These are phyloP conservation scores for Trichosporon faecale DNA, from an alignment of 1,284 basidiomycete species.

Conservation along the genomic window DNA sequence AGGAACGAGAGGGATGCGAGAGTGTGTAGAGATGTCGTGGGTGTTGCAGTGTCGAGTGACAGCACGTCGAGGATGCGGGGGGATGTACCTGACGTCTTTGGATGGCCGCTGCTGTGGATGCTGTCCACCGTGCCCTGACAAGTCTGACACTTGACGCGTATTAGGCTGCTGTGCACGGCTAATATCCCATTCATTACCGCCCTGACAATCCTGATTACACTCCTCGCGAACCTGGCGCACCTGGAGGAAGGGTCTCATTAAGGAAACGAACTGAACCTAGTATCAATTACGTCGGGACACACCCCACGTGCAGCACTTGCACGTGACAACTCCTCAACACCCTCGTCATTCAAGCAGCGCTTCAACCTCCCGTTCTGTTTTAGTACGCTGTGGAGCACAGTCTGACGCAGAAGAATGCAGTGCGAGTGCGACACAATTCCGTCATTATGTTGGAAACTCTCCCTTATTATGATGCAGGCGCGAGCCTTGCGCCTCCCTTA, in stretches of 20 bases:
- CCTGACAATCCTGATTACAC: neutral
- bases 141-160: neutral
- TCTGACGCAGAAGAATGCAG: neutral
- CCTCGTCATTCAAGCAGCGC: neutral
- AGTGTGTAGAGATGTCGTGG: neutral
- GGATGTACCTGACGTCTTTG: too few species aligned
- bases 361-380: neutral
- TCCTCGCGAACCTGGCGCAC: too few species aligned
- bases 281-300: too few species aligned
- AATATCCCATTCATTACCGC: neutral
- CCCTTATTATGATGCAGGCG: neutral
- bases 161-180: neutral
- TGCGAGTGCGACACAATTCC: neutral
- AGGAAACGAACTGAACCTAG: too few species aligned
- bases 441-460: neutral
- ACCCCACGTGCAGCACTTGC: too few species aligned
- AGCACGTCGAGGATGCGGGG: neutral
- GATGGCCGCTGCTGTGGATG: too few species aligned
- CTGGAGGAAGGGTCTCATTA: neutral
- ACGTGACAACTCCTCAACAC: neutral
- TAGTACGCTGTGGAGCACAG: neutral
- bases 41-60: neutral
- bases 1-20: neutral
- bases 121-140: too few species aligned
- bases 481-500: neutral